Conservation (phyloP, 305 asterid species). For the Ajuga reptans region DNA sequence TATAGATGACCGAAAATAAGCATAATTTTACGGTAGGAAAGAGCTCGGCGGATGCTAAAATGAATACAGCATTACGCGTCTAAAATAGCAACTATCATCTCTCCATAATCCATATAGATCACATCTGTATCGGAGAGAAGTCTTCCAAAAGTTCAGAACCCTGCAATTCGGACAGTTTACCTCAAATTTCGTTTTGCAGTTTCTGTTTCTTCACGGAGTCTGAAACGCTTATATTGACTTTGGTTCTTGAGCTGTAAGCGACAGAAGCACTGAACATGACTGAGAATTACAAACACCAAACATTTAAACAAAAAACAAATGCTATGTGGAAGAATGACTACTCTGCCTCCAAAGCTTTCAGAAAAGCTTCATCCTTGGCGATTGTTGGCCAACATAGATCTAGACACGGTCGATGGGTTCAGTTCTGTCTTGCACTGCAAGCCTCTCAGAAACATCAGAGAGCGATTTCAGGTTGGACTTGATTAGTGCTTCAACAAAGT, state of each 20-base stretch:
- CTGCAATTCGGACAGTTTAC: not conserved
- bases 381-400: not conserved
- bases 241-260: slow-evolving; percentile 13
- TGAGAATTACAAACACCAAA: not conserved
- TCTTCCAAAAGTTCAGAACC: not conserved
- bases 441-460: slow-evolving; percentile 66
- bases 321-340: slow-evolving; percentile 3
- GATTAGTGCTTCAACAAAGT: slow-evolving; percentile 67
- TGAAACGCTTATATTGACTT: not conserved
- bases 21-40: too few species aligned
- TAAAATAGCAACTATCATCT: not conserved
- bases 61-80: too few species aligned
- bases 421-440: slow-evolving; percentile 56
- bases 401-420: slow-evolving; percentile 43
- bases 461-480: slow-evolving; percentile 69
- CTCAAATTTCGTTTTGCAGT: not conserved
- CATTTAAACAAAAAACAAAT: not conserved
- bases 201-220: not conserved
- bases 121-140: not conserved
- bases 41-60: too few species aligned
- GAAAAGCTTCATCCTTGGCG: slow-evolving; percentile 49
- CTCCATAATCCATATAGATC: not conserved
- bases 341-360: slow-evolving; percentile 24
- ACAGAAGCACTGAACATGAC: not conserved
- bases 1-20: too few species aligned